Percentiles rank a stretch among this genome's conserved stretches.
phyloP scores from a whole-genome alignment of 2,329 filamentous ascomycete species.

The Alternaria postmessia region DNA sequence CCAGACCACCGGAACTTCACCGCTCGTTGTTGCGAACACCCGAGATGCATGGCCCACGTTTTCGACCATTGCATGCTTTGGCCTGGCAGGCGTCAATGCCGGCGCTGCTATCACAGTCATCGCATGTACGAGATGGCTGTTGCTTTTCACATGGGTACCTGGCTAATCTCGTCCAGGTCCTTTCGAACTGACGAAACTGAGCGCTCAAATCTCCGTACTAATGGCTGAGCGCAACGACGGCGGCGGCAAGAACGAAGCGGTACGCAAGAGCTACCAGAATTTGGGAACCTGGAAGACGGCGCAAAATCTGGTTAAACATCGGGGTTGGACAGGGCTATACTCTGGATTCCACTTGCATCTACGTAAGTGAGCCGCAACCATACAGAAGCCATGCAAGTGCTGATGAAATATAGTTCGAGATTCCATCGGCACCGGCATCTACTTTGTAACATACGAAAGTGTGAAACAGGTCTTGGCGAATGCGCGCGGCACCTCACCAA shows the following conservation, averaged over 20 bases:
- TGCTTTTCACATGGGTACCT: neutral
- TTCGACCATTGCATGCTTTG: conserved; percentile 78
- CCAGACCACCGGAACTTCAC: conserved; percentile 70
- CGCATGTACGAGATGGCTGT: conserved; percentile 64
- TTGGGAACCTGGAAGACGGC: conserved; percentile 80
- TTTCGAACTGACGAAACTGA: conserved; percentile 89
- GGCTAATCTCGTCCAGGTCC: conserved; percentile 62
- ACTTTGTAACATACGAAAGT: conserved; percentile 90
- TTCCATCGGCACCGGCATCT: conserved; percentile 82
- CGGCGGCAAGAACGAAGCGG: conserved; percentile 45
- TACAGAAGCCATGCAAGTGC: neutral
- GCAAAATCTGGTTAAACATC: conserved; percentile 77
- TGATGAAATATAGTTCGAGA: conserved; percentile 70
- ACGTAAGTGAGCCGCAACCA: conserved; percentile 59
- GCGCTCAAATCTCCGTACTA: conserved; percentile 82
- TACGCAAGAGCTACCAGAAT: conserved; percentile 71
- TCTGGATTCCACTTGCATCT: conserved; percentile 82
- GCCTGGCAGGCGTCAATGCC: conserved; percentile 78
- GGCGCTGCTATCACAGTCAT: conserved; percentile 81
- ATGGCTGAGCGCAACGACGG: conserved; percentile 69
- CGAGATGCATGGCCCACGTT: conserved; percentile 75
- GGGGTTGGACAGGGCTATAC: conserved; percentile 77
- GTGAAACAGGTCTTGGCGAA: conserved; percentile 83
- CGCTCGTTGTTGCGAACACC: conserved; percentile 75
- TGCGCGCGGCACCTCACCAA: conserved; percentile 75